phyloP scores from a whole-genome alignment of 2,329 filamentous ascomycete species.

The Lecanicillium sp. region DNA sequence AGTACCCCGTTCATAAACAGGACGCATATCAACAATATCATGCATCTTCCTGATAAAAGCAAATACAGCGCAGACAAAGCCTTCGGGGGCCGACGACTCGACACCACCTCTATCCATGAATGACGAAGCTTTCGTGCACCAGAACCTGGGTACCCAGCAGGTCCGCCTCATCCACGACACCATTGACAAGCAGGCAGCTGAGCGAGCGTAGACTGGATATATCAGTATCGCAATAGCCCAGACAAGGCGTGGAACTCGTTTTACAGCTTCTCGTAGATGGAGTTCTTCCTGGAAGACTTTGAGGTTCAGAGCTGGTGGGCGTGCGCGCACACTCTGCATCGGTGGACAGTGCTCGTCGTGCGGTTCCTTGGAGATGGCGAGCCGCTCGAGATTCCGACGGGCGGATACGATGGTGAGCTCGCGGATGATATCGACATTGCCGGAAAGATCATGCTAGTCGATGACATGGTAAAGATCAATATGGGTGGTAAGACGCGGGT shows the following conservation, averaged over 20 bases:
- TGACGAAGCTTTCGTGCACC: constrained; percentile 29
- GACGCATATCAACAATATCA: constrained; percentile 56
- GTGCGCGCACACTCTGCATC: constrained; percentile 10
- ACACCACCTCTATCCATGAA: constrained; percentile 51
- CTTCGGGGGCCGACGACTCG: constrained; percentile 59
- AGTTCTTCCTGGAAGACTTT: constrained; percentile 39
- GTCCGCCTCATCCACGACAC: constrained; percentile 46
- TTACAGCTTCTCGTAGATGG: constrained; percentile 61
- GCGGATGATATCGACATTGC: constrained; percentile 33
- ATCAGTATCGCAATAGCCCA: constrained; percentile 47
- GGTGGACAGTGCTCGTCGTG: constrained; percentile 13
- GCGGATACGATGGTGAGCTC: neutral
- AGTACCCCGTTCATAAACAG: too few species aligned
- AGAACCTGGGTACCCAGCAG: constrained; percentile 49
- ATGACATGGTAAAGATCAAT: constrained; percentile 45
- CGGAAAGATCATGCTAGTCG: constrained; percentile 45
- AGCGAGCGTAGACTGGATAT: constrained; percentile 50
- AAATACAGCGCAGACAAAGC: constrained; percentile 55
- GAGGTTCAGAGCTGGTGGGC: constrained; percentile 18
- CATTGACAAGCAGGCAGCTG: constrained; percentile 37
- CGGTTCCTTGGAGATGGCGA: constrained; percentile 8
- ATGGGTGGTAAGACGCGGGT: constrained; percentile 40
- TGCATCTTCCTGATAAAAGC: constrained; percentile 44
- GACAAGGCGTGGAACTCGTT: constrained; percentile 51
- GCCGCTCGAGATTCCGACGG: neutral